Evolutionary conservation across 331 rosid species (phyloP), one percentile per base, ranked within the genome.

Genomic region (Phaseolus coccineus): DNA sequence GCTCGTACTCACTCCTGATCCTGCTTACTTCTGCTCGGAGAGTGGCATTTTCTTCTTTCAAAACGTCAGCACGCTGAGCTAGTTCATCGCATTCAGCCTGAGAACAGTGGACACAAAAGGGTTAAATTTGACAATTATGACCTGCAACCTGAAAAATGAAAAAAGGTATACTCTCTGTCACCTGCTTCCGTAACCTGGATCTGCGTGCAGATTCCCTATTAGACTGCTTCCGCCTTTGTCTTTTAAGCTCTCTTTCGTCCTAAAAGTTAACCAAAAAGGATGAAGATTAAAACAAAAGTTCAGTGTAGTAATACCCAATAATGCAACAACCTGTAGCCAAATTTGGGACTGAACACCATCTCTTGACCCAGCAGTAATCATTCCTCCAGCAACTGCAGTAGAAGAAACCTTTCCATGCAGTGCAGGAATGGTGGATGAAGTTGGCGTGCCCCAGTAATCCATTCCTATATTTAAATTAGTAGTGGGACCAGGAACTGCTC

Each of bases 111-210:
- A 81, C 81, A 55, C 48, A 87, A 78, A 40, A 53, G 42, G 67
- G 30, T 50, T 44, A 77, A 33, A 58, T 39, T 69, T 22, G 58
- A 67, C 63, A 79, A 52, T 58, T 4, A 75, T 47, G 82, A 53
- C 33, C n/a, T 27, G 16, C 75, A 74, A 25, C 79, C 50, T 22
- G 69, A 22, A 80, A 53, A 11, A 11, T 27, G 66, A 73, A 71
- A 71, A 57, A 47, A 19, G 44, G 9, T 58, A 11, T 52, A 30
- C 19, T 57, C 47, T 61, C 13, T 1, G 48, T 76, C 71, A 93
- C 99, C 98, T 95, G 99, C 83, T 95, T 95, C 66, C 99, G 97
- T 87, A 95, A 74, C 87, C 99, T 92, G 69, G 99, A 95, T 73
- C 99, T 82, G 33, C 99, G 97, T 68, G 99, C 99, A 27, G 99